Evolutionary conservation across 768 basidiomycete genomes (phyloP), one percentile per base, ranked within the genome.

Genomic region (Dacryopinax primogenitus): DNA sequence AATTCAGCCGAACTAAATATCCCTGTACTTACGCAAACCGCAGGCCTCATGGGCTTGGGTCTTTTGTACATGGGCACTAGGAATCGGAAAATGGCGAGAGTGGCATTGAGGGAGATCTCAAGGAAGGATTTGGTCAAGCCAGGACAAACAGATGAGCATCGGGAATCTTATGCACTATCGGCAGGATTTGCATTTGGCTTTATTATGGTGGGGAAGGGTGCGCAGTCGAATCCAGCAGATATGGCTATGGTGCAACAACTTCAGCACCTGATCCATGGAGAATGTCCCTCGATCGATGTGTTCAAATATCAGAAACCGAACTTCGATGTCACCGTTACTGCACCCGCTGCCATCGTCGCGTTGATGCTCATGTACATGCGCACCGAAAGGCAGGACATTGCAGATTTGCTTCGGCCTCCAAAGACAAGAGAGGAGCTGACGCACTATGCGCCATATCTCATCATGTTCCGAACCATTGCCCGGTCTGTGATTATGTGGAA

Each of bases 111-210:
- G 64, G 92, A 98, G 73, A 86, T 97, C 66, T 84, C 85, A 65
- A 82, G 88, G 34, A 81, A 78, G 67, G 87, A 90, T 70, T 81
- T 94, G 18, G 83, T 85, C 3, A 87, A 87, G 63, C 85, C 88
- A 1, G 92, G 95, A 68, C 79, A 90, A 41, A 91, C 86, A 71
- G 87, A 87, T 68, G 92, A 94, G 68, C 86, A 92, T 72, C 84
- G 90, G 37, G 96, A 98, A 72, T 86, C 92, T 0, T 98, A 97
- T 72, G 88, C 93, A 0, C 86, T 90, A 68, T 83, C 91, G 1
- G 85, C 92, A 1, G 91, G 90, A 9, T 81, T 96, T 33, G 87
- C 90, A 0, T 96, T 96, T 71, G 96, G 96, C 3, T 89, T 96
- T 85, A 87, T 95, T 74, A 95, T 97, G 88, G 82, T 98, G 16